These are phyloP conservation scores for Hypholoma fasciculare DNA, from an alignment of 768 basidiomycete species.

Conservation along the genomic window DNA sequence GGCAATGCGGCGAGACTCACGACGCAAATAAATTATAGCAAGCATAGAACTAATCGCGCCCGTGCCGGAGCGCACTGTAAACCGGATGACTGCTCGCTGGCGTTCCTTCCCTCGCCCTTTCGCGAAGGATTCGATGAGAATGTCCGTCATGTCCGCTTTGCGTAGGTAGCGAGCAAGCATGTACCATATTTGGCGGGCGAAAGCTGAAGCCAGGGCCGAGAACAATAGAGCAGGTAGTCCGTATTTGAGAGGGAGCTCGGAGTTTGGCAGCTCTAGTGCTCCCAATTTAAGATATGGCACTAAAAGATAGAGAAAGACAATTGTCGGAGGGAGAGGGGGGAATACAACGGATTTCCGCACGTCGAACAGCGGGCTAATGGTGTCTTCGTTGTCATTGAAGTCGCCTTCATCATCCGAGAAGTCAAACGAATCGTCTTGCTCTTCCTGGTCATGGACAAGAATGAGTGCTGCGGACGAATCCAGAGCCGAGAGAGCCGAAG, in stretches of 20 bases:
- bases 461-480: constrained; percentile 58
- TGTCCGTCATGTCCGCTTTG: constrained; percentile 63
- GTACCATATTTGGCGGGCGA: constrained; percentile 73
- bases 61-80: constrained; percentile 42
- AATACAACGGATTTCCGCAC: constrained; percentile 35
- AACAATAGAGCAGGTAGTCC: constrained; percentile 49
- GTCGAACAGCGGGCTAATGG: constrained; percentile 46
- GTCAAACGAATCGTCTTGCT: constrained; percentile 41
- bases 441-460: constrained; percentile 58
- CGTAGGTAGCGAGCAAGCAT: constrained; percentile 74
- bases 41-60: constrained; percentile 49
- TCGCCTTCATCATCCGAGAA: constrained; percentile 31
- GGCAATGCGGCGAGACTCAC: constrained; percentile 39
- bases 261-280: constrained; percentile 59
- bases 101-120: constrained; percentile 53
- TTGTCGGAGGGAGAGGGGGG: constrained; percentile 55
- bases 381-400: constrained; percentile 47
- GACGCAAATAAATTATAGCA: constrained; percentile 62
- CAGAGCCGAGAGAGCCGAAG: constrained; percentile 26
- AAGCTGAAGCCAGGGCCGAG: constrained; percentile 58
- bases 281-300: constrained; percentile 72
- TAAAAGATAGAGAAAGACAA: constrained; percentile 70
- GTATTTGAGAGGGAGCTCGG: constrained; percentile 45
- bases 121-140: constrained; percentile 62
- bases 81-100: constrained; percentile 43